Evolutionary conservation across 2,329 filamentous ascomycete species (phyloP), one percentile per base, ranked within the genome.

Genomic region (Fusarium nematophilum): DNA sequence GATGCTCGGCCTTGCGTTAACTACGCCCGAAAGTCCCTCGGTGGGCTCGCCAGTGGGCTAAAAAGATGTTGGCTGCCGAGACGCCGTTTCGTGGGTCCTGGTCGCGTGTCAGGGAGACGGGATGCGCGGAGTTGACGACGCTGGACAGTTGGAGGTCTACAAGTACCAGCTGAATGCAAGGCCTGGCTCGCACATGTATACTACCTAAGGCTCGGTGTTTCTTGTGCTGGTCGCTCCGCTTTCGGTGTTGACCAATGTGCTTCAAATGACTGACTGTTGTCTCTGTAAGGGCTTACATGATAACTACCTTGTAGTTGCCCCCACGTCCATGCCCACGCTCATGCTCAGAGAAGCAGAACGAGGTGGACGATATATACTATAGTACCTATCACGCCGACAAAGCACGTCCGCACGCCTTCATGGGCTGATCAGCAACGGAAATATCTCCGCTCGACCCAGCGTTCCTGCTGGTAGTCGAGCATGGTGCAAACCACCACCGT

Each of bases 391-490:
- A 25, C 3, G 23, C 21, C 29, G n/a, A 38, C 23, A 9, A 52
- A 29, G 5, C 38, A 34, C 36, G 7, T 11, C n/a, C 15, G 33
- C n/a, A 21, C 18, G 17, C 14, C 11, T 11, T 13, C 30, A 5
- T 7, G 25, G 7, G 18, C 25, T 13, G 27, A 42, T 73, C 57
- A 97, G 75, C 93, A 96, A n/a, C 93, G 88, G 73, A 97, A 90
- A 75, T 97, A 98, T 70, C 88, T 87, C 72, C 86, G 88, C 79
- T 97, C 94, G 39, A 97, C 86, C 93, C 93, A 98, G 61, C 93
- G 85, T 64, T 90, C 87, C 76, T 97, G 92, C 59, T 90, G 86
- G 66, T 96, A 92, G 50, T 89, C 86, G 23, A 93, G 87, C 69
- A 97, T 84, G 58, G 89, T 89, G 64, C 91, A 92, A 23, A 97